phyloP scores from a whole-genome alignment of 2,329 filamentous ascomycete species.

The Penicillium aurantiogriseum region DNA sequence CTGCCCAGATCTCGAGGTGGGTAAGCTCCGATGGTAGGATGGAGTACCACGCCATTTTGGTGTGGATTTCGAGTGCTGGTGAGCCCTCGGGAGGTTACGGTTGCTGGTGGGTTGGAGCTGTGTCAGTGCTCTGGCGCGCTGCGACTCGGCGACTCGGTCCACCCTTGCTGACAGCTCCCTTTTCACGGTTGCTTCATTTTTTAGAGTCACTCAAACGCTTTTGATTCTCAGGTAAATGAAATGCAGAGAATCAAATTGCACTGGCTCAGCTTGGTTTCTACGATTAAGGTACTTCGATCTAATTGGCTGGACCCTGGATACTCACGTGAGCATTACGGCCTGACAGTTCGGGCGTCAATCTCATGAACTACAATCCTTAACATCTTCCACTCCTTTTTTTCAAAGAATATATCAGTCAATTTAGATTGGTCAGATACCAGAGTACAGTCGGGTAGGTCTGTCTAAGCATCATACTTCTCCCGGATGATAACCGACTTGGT shows the following conservation, averaged over 20 bases:
- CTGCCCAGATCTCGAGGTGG: conserved; percentile 61
- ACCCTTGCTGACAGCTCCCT: not conserved
- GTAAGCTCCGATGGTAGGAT: conserved; percentile 60
- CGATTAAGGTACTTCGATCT: not conserved
- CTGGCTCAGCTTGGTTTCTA: not conserved
- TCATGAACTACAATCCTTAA: not conserved
- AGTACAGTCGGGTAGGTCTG: not conserved
- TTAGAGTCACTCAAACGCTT: not conserved
- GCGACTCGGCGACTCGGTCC: not conserved
- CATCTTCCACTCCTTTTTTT: not conserved
- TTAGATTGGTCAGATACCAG: not conserved
- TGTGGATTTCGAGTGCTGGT: not conserved
- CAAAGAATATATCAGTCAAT: not conserved
- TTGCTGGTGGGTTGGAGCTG: conserved; percentile 9
- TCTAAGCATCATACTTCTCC: not conserved
- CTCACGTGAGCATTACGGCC: not conserved
- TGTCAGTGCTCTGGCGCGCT: not conserved
- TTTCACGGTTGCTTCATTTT: conserved; percentile 1
- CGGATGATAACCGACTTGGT: not conserved
- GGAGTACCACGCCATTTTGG: conserved; percentile 63
- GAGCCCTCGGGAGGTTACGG: conserved; percentile 5
- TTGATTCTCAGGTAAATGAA: not conserved
- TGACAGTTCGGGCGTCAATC: not conserved
- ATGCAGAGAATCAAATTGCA: not conserved
- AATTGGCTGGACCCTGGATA: not conserved